Conservation (phyloP, 2,329 filamentous ascomycete genomes). For the Trichoderma citrinoviride region DNA sequence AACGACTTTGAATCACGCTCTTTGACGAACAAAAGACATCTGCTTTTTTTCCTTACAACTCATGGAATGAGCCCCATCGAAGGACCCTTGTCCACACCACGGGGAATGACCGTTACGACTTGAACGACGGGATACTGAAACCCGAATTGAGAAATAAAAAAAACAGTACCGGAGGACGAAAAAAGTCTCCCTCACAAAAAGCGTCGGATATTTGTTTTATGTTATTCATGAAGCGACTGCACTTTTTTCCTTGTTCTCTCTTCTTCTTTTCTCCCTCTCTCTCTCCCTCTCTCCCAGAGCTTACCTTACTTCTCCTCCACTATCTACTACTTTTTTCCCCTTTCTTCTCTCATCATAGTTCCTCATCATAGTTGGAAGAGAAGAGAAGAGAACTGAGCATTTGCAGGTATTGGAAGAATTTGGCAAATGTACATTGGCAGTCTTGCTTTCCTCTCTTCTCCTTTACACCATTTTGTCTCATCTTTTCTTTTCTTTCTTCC, state of each 20-base stretch:
- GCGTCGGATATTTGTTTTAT: background rate
- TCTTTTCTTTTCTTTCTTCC: background rate
- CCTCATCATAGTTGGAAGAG: too few species aligned
- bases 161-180: background rate
- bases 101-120: slow-evolving; percentile 5
- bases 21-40: background rate
- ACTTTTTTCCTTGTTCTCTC: background rate
- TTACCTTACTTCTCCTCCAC: too few species aligned
- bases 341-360: too few species aligned
- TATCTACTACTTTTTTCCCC: background rate
- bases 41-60: background rate
- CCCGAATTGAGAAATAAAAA: background rate
- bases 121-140: slow-evolving; percentile 17
- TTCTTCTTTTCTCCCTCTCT: too few species aligned
- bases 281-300: too few species aligned
- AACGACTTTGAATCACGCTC: background rate
- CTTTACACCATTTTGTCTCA: too few species aligned
- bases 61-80: background rate
- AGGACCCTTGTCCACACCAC: too few species aligned
- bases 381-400: too few species aligned
- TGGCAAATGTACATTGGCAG: slow-evolving; percentile 17
- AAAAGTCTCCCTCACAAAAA: background rate
- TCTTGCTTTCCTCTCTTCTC: too few species aligned
- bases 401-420: too few species aligned
- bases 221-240: too few species aligned